Evolutionary conservation across 495 filamentous ascomycete species (phyloP).

Genomic region (Xylaria flabelliformis): DNA sequence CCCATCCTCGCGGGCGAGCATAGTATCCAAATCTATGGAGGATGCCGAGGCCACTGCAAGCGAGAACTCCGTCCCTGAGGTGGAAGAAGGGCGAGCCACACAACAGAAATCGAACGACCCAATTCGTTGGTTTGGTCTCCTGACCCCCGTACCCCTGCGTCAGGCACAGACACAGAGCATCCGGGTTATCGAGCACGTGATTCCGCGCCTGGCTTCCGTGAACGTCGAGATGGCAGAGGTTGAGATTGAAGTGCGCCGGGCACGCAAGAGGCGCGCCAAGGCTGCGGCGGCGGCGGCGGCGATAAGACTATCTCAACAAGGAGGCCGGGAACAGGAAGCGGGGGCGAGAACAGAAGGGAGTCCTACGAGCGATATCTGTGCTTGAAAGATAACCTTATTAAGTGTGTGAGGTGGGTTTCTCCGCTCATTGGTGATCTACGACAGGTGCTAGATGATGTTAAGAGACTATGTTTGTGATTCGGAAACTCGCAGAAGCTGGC

Average conservation of each 20-base stretch:
- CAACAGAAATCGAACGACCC: conserved; percentile 53
- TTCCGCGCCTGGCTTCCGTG: conserved; percentile 54
- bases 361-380: not conserved
- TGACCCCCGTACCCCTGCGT: conserved; percentile 66
- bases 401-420: not conserved
- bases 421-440: not conserved
- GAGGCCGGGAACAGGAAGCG: conserved; percentile 24
- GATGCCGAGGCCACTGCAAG: not conserved
- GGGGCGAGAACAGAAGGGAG: conserved; percentile 17
- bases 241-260: conserved; percentile 58
- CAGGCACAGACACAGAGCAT: conserved; percentile 60
- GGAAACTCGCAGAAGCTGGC: not conserved
- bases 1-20: not conserved
- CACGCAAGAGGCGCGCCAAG: conserved; percentile 57
- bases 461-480: not conserved
- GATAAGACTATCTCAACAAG: conserved; percentile 18
- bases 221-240: conserved; percentile 54
- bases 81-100: conserved; percentile 15
- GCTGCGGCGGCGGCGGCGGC: conserved; percentile 43
- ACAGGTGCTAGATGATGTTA: not conserved
- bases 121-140: conserved; percentile 72
- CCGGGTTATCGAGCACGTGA: conserved; percentile 50
- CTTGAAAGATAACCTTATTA: not conserved
- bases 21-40: not conserved
- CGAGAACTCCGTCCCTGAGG: not conserved